phyloP scores from a whole-genome alignment of 2,329 filamentous ascomycete species.

The Cladophialophora psammophila region DNA sequence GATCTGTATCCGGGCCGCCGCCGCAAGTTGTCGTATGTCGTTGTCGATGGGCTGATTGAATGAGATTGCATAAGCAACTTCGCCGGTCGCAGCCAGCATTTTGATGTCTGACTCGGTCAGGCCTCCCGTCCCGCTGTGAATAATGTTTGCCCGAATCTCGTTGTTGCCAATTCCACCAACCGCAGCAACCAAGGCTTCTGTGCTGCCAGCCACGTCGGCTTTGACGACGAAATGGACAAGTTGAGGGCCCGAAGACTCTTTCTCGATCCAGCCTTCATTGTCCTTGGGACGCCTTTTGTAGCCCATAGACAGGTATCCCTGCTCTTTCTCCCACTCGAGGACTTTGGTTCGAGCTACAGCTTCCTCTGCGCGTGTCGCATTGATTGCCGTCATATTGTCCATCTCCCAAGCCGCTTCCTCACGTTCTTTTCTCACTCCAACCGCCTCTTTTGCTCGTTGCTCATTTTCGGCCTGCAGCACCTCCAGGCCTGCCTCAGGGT shows the following conservation, averaged over 20 bases:
- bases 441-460: conserved; percentile 76
- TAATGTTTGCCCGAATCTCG: conserved; percentile 78
- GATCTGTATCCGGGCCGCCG: conserved; percentile 74
- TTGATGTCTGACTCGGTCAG: conserved; percentile 88
- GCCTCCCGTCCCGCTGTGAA: conserved; percentile 78
- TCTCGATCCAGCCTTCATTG: conserved; percentile 44
- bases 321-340: conserved; percentile 51
- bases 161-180: conserved; percentile 82
- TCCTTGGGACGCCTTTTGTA: conserved; percentile 38
- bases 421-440: conserved; percentile 77
- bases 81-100: conserved; percentile 72
- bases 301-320: conserved; percentile 39
- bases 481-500: conserved; percentile 84
- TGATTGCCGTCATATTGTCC: conserved; percentile 77
- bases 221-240: conserved; percentile 85
- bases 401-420: conserved; percentile 71
- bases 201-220: conserved; percentile 90
- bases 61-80: conserved; percentile 78
- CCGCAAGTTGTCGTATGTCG: conserved; percentile 73
- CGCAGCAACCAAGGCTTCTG: conserved; percentile 84
- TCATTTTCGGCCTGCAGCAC: conserved; percentile 84
- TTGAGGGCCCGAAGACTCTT: conserved; percentile 45
- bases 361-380: conserved; percentile 69
- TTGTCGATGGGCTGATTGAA: conserved; percentile 80
- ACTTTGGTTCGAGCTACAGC: conserved; percentile 59